Base-by-base conservation (phyloP, 2,329 filamentous ascomycete species). In the Arthrinium puccinioides region DNA sequence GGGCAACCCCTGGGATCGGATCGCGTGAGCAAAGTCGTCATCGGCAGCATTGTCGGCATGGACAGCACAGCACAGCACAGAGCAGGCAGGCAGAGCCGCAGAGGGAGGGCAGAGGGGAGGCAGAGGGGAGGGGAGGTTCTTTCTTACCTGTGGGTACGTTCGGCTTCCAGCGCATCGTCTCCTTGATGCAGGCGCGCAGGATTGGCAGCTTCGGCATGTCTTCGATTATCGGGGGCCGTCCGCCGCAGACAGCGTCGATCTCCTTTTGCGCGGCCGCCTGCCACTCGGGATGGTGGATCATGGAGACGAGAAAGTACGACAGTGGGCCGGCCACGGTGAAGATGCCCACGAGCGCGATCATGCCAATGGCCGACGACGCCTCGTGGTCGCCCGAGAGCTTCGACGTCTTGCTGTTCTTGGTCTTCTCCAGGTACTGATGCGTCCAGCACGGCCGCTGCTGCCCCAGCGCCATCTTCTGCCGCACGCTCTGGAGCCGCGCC, bases 241-340 rank as follows among this genome's bases (percentile, higher is more conserved):
- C 64, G n/a, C 54, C 52, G 40, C 66, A 67, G 30, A 54, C 53
- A 35, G 60, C 57, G 39, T 70, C 66, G 30, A 70, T 56, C 49
- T 71, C 67, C 24, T 60, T 51, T 43, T 68, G 67, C 14, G 63
- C 56, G 15, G 60, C 60, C 11, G 53, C 54, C 44, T 70, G 67
- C 65, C 66, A 70, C 37, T 66, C 56, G 1, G 66, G 67, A 43
- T 70, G 62, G 37, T 67, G 59, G 13, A 70, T 56, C 68, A 72
- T 72, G 9, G 63, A 53, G 11, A 66, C 55, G 1, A 61, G 42
- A 47, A 51, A 62, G 45, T 61, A 62, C 10, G 54, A 59, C 11
- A 61, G 41, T 3, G 59, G 57, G 0, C 58, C 58, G 0, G 55
- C 59, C 4, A 61, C 53, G 2, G 59, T 62, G 26, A 61, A 61